Base-by-base conservation (phyloP, 148 eudicot species). In the Camellia lanceoleosa region DNA sequence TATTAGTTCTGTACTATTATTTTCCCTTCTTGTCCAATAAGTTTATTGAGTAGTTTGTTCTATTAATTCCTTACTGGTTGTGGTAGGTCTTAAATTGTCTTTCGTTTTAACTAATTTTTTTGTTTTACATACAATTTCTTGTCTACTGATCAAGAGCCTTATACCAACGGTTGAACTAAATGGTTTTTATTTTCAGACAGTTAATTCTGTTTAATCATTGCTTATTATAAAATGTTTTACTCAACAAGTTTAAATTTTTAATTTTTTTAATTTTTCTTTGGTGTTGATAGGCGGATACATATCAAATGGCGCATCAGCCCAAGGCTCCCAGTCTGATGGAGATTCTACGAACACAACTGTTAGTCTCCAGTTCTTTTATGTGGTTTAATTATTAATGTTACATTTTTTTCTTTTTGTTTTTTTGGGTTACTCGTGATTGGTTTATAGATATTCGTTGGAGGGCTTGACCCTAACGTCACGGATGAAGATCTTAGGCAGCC, bases 401-500 rank as follows among this genome's bases (percentile, higher is more conserved):
- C 52, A 30, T 38, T 47, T 56, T 10, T 42, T 20, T 5, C 41
- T 75, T 47, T 3, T 12, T 49, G 1, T 4, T 54, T 74, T 20
- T 73, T 63, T 60, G 56, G 56, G n/a, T 67, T 71, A 81, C 54
- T 16, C 41, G 7, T 85, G 23, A 71, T 54, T 56, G 41, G 49
- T 77, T 54, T 85, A 59, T 87, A 96, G 98, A 96, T 93, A 68
- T 96, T 93, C 89, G 98, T 96, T 79, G 99, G 99, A 82, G 99
- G 98, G 78, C 98, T 96, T 76, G 99, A 96, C 79, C 91, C 97
- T 65, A 88, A 82, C 78, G 95, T 93, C 68, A 92, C 89, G 12
- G 99, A 96, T 78, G 98, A 93, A 68, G 99, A 96, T 80, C 97
- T 96, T 41, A 93, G 83, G 83, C 97, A 93, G 73, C 93, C 98